Base-by-base conservation (phyloP, 495 filamentous ascomycete genomes). In the Xylaria intraflava region DNA sequence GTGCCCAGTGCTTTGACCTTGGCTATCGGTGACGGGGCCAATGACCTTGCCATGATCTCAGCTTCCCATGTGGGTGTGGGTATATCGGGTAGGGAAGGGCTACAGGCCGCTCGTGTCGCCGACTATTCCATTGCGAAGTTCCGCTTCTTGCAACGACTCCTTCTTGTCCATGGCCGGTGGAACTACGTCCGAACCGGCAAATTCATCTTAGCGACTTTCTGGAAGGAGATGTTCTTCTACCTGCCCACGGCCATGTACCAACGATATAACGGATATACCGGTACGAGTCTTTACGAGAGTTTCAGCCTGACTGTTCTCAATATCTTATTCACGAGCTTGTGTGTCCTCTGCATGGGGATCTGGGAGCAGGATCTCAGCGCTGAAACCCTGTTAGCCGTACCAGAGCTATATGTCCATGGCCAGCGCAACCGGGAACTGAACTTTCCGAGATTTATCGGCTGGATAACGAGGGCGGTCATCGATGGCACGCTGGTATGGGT, bases 1-100 rank as follows among this genome's bases (percentile, higher is more conserved):
- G 78, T 89, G 26, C 82, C 84, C 19, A 78, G 79, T 38, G 77
- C 83, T n/a, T 80, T 95, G 49, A 96, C 90, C 2, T 78, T 96
- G 10, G 89, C 90, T 11, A 94, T 96, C 61, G 90, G 90, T 22
- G 90, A 96, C 61, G 90, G 90, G 31, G 90, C 90, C 50, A 96
- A 96, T 61, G 90, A 96, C 61, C 86, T 95, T 60, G 88, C 90
- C 60, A 96, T 96, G 90, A 95, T 96, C 56, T 90, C 93, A 62
- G 86, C 92, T 57, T 89, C 90, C 2, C 89, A 94, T 58, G 90
- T 96, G 20, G 90, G 90, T 30, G 87, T 96, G 46, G 90, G 90
- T 27, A 95, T 96, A 58, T 89, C 89, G 1, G 90, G 90, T 1
- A 89, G 90, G 59, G 90, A 96, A 66, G 90, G 90, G 17, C 75